Evolutionary conservation across 805 yeast species (phyloP), one percentile per base, ranked within the genome.

Genomic region (Metschnikowia kofuensis): DNA sequence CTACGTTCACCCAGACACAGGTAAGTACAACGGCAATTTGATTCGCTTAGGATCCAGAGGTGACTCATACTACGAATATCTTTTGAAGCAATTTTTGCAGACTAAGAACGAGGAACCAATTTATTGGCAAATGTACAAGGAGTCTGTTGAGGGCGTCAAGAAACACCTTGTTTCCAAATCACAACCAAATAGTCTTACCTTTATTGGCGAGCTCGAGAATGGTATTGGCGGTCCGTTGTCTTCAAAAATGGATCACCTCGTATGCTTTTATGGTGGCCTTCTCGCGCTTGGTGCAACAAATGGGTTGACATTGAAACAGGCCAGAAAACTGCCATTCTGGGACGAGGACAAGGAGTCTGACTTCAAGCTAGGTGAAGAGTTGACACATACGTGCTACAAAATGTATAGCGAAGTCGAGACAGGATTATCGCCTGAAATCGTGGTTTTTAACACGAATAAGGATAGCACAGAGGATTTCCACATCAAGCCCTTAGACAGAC

Each of bases 41-140:
- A 88, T 92, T 52, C 78, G 97, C 54, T 70, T 91, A 48, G 97
- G 97, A 0, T 86, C 96, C 0, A 76, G 97, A 57, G 97, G 96
- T 42, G 97, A 90, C 67, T 88, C 96, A 0, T 91, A 90, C 64
- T 90, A 91, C 62, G 97, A 91, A 68, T 89, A 89, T 63, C 71
- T 91, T 40, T 73, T 90, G 55, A 90, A 90, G 65, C 96, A 89
- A 67, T 88, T 85, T 60, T 67, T 91, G 55, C 91, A 87, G 65
- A 89, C 97, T 1, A 75, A 76, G 48, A 79, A 80, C 60, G 65
- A 72, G 51, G 87, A 83, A 54, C 67, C 68, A 2, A 62, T 85
- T 10, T 90, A 89, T 66, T 71, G 82, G 59, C 78, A 80, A 12
- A 81, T 90, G 84, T 91, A 89, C 66, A 79, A 83, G 54, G 87